Evolutionary conservation across 495 filamentous ascomycete genomes (phyloP), one percentile per base, ranked within the genome.

Genomic region (Hypoxylon subgilvum): DNA sequence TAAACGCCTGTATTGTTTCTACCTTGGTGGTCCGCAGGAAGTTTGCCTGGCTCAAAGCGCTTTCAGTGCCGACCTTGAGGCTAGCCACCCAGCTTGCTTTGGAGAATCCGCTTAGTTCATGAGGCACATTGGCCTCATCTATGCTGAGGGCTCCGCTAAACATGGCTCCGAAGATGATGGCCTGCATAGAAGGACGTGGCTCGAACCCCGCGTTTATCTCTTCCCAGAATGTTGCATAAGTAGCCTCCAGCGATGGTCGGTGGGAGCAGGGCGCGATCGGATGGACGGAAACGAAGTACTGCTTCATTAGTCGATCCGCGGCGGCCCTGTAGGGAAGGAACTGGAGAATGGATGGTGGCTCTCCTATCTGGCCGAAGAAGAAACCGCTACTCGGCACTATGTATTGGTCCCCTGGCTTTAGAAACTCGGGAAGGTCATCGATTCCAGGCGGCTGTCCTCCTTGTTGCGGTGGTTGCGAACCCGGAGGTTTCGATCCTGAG

Each of bases 1-100:
- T 83, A 63, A 90, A 86, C 4, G 84, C 86, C 65, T 91, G 88
- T 39, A 91, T 68, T 0, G 86, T 88, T 72, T 89, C 85, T 7
- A 88, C 69, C 53, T 83, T 85, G 3, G 86, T 88, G 10, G 87
- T 89, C 9, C 85, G 76, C 43, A 90, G 66, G 50, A 90, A 88
- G 64, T 85, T 82, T 3, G 88, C 86, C 56, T 83, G 82, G 48
- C 76, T 75, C 17, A 91, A 74, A 18, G 86, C 81, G 2, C 76
- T 76, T 73, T 90, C 88, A 4, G 84, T 81, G 0, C 80, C 85
- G 31, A 84, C 68, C 61, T 82, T 85, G 55, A 89, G 82, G 40
- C 78, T 80, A 17, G 83, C 75, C 5, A 88, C 72, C 63, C 86
- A 72, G 13, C 72, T 68, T 12, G 69, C 53, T 65, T 85, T 86